These are phyloP conservation scores for Cocos nucifera DNA, from an alignment of 176 grass and related monocot species.

Conservation along the genomic window DNA sequence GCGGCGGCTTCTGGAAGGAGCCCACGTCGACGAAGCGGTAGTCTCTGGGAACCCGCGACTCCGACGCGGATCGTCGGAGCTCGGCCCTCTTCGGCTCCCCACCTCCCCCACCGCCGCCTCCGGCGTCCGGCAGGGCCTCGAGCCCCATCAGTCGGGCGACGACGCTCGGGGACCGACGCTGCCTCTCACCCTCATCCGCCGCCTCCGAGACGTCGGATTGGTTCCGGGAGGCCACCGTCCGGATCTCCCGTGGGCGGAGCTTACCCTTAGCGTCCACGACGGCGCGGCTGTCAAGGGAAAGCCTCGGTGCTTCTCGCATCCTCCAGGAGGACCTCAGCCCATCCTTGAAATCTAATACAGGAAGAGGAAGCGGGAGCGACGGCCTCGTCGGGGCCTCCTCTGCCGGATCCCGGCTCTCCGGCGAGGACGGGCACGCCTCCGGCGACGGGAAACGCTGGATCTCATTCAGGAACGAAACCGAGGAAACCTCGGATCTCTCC, in stretches of 20 bases:
- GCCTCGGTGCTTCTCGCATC: constrained; percentile 18
- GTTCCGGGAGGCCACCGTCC: background rate
- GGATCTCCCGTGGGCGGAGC: background rate
- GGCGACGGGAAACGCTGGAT: background rate
- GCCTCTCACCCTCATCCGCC: constrained; percentile 3
- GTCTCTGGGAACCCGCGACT: constrained; percentile 18
- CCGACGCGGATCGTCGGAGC: constrained; percentile 31
- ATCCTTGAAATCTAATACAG: constrained; percentile 5
- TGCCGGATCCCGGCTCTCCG: too few relatives aligned
- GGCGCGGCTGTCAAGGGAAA: constrained; percentile 27
- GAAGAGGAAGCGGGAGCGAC: background rate
- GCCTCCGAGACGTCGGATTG: background rate
- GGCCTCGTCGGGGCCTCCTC: background rate
- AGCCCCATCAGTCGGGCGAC: constrained; percentile 41
- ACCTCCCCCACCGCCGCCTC: background rate
- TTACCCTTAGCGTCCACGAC: constrained; percentile 17
- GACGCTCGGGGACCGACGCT: constrained; percentile 28
- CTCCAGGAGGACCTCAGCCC: constrained; percentile 18
- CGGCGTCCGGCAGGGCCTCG: constrained; percentile 20
- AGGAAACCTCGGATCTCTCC: constrained; percentile 24
- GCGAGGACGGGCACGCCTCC: background rate
- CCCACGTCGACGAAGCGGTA: constrained; percentile 28
- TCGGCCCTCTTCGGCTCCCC: background rate
- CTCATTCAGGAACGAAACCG: constrained; percentile 4
- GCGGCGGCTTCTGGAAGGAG: constrained; percentile 15